Percentiles rank a stretch among this genome's conserved stretches.
Conservation (phyloP, 352 stramenopile species). For the Globisporangium cylindrosporum region DNA sequence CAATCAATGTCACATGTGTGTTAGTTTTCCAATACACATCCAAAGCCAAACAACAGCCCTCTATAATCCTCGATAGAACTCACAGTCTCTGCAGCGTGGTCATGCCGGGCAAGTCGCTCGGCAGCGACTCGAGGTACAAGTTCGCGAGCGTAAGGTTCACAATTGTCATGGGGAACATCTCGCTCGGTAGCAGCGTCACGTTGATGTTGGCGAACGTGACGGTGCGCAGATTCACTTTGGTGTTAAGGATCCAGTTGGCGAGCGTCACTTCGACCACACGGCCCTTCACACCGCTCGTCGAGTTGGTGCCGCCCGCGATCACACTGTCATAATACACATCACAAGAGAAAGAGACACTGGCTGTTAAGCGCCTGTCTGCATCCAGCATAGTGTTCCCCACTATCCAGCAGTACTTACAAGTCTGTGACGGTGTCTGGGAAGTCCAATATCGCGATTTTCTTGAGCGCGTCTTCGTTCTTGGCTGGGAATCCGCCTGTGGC, state of each 20-base stretch:
- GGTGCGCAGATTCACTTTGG: constrained; percentile 10
- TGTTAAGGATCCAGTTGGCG: constrained; percentile 14
- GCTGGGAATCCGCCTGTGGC: constrained; percentile 8
- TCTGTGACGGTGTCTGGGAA: constrained; percentile 5
- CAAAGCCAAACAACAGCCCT: not conserved
- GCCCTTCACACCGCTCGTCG: constrained; percentile 13
- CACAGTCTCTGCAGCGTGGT: constrained; percentile 13
- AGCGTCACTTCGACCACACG: constrained; percentile 7
- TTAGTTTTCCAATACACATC: not conserved
- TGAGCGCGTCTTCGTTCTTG: constrained; percentile 19
- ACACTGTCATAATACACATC: not conserved
- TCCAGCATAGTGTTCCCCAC: not conserved
- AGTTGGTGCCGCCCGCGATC: constrained; percentile 15
- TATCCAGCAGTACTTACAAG: constrained; percentile 7
- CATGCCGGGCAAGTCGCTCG: constrained; percentile 8
- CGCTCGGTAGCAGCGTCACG: constrained; percentile 7
- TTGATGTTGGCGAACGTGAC: constrained; percentile 21
- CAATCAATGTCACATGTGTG: not conserved
- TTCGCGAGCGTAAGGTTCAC: constrained; percentile 15
- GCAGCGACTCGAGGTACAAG: constrained; percentile 7
- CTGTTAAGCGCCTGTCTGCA: not conserved
- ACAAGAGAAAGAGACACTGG: not conserved
- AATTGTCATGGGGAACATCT: constrained; percentile 18
- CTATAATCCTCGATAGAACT: not conserved
- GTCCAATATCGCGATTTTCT: constrained; percentile 11